Evolutionary conservation across 306 rosid genomes (phyloP), one percentile per base, ranked within the genome.

Genomic region (Inga oerstediana): DNA sequence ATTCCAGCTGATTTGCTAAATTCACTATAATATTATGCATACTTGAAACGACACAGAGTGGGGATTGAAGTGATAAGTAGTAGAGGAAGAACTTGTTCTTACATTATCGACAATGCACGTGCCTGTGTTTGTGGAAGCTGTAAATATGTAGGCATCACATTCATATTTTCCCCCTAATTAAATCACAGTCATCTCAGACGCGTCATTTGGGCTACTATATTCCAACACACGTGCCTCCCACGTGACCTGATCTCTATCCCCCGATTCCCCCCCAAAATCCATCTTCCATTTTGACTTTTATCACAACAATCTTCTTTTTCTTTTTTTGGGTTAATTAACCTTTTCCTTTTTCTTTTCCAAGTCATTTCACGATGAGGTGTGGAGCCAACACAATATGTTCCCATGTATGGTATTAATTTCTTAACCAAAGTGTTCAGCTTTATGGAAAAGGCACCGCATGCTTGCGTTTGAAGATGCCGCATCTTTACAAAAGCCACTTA

Each of bases 181-280:
- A 54, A 64, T 64, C 17, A 64, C 2, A 52, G 8, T 59, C 34
- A 10, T 59, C 66, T 59, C 66, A 78, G 86, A 85, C 92, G 93
- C 95, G 88, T 77, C 79, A 80, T 85, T 34, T 30, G 34, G 44
- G 46, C 62, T 62, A 11, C 7, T 20, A 78, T 72, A 75, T 86
- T 80, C 80, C 66, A 51, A 83, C 79, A 69, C 91, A 86, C 67
- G 93, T 86, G 93, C 89, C 67, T 2, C 68, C 84, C 89, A 88
- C 91, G 93, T 88, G 89, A 85, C 76, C 24, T 79, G 75, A 84
- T 69, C 24, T 45, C 79, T 69, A 44, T 85, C 71, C 74, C 64
- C 27, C 30, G 30, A 27, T 58, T 8, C 12, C 8, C 6, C 19
- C 30, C n/a, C 64, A 7, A 27, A 27, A 27, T 20, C 64, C 66